Base-by-base conservation (phyloP, 2,329 filamentous ascomycete species). In the Colletotrichum sp. region DNA sequence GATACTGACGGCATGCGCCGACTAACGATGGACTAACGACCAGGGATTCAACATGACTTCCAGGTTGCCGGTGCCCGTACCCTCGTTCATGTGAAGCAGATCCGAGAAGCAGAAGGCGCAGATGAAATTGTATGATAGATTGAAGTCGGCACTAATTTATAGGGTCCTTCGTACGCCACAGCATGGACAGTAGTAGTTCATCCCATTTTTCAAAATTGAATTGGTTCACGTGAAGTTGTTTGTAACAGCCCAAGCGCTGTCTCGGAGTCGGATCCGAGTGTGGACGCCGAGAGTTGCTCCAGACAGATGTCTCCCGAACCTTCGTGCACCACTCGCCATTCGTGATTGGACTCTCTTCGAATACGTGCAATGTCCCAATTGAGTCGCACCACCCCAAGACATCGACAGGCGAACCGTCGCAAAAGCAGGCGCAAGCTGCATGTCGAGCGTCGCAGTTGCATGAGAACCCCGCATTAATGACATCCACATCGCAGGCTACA, bases 11-110 rank as follows among this genome's bases (percentile, higher is more conserved):
- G 44, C 39, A 25, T 34, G 55, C 57, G 39, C 39, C 27, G 61
- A 65, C 70, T 76, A 76, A 76, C 64, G 70, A 64, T 49, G 62
- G 65, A 76, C 72, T 75, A 75, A 75, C 64, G 59, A 73, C 57
- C 73, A 73, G 68, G 70, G 70, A 65, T 52, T 69, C 27, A 49
- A 19, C 7, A 59, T 73, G 70, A 73, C 55, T 49, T 59, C 64
- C 44, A 52, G 64, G 64, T 68, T 73, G 63, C 30, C 66, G 52
- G 61, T 69, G 27, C 64, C 57, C 34, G 63, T 59, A 39, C 27
- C 36, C 13, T 67, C 36, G 30, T 44, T 34, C 19, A 16, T 55
- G 27, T 67, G 36, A 27, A 29, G 39, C 62, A 69, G 32, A 49
- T 52, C 32, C 32, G 70, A 39, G 52, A 75, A 63, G 67, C 55